Conservation (phyloP, 228 moss, liverwort and hornwort species). For the Sphagnum fallax region DNA sequence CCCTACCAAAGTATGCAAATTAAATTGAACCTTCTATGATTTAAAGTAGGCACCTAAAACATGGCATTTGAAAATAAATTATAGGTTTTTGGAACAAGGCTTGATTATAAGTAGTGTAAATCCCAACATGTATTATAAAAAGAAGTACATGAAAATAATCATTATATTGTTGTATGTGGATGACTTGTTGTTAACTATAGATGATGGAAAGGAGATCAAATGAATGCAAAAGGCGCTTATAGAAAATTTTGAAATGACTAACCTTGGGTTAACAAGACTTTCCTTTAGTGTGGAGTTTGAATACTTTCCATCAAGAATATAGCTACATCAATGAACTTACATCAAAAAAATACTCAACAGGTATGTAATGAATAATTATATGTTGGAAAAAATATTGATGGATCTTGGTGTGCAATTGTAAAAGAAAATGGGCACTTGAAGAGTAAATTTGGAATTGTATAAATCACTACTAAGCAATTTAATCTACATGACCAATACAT, state of each 20-base stretch:
- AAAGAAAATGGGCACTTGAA: neutral
- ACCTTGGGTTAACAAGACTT: neutral
- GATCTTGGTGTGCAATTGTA: neutral
- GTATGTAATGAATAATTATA: neutral
- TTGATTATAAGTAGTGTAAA: neutral
- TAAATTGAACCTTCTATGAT: neutral
- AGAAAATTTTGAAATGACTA: neutral
- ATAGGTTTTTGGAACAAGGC: neutral
- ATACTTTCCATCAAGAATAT: neutral
- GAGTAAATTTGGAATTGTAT: neutral
- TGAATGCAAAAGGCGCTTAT: neutral
- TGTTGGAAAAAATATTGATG: neutral
- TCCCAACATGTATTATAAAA: neutral
- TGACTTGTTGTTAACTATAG: neutral
- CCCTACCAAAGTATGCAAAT: constrained; percentile 1
- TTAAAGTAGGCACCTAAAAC: neutral
- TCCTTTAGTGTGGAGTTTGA: neutral
- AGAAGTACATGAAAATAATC: neutral
- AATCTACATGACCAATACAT: neutral
- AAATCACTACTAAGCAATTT: neutral
- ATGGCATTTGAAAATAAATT: neutral
- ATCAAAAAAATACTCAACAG: neutral
- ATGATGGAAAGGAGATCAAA: neutral
- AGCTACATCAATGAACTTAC: neutral
- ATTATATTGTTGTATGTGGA: neutral